These are phyloP conservation scores for Batkoa obscura DNA, from an alignment of 371 early-diverging fungal species.

Conservation along the genomic window DNA sequence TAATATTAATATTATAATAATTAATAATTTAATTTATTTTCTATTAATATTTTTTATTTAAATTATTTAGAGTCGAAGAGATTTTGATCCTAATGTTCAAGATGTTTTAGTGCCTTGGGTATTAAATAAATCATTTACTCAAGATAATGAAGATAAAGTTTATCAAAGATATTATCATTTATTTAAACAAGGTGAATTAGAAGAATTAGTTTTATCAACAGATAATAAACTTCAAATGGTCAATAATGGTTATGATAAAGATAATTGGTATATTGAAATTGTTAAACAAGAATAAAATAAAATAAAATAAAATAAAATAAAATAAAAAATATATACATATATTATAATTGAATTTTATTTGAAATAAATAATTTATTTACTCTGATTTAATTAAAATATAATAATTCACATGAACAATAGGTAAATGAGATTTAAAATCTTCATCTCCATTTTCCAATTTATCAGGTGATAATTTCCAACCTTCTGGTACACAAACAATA, in stretches of 20 bases:
- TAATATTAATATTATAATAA: background rate
- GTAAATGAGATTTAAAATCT: too few relatives aligned
- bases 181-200: slow-evolving; percentile 75
- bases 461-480: too few relatives aligned
- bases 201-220: slow-evolving; percentile 29
- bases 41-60: background rate
- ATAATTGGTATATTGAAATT: slow-evolving; percentile 61
- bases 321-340: too few relatives aligned
- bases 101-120: slow-evolving; percentile 93
- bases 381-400: too few relatives aligned
- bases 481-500: too few relatives aligned
- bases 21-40: background rate
- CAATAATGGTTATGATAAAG: slow-evolving; percentile 68
- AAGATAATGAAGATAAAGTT: slow-evolving; percentile 9
- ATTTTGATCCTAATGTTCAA: slow-evolving; percentile 57
- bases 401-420: too few relatives aligned
- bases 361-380: too few relatives aligned
- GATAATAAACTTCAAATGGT: slow-evolving; percentile 23
- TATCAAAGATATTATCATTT: slow-evolving; percentile 69
- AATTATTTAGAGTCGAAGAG: slow-evolving; percentile 13
- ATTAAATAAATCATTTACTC: slow-evolving; percentile 17
- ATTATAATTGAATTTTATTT: too few relatives aligned
- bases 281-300: background rate
- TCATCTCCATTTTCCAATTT: too few relatives aligned
- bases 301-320: too few relatives aligned